A percentile compares a stretch with the other conserved stretches of the same genome.
Conservation (phyloP, 192 early-diverging fungal genomes). For the Pecoramyces ruminantium region DNA sequence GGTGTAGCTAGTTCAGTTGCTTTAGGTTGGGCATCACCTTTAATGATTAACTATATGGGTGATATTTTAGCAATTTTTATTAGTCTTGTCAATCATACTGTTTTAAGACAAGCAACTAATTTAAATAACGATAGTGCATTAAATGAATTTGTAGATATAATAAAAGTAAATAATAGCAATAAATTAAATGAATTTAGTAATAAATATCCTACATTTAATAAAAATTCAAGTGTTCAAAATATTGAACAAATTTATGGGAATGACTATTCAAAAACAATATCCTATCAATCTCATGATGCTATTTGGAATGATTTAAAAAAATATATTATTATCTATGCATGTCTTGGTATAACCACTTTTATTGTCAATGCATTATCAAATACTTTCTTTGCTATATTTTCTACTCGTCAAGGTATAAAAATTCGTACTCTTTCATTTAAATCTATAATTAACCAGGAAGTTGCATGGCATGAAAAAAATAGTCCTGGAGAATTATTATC, state of each 20-base stretch:
- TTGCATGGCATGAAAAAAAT: background rate
- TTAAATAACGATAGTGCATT: too few species aligned
- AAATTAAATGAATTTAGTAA: too few species aligned
- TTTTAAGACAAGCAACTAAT: too few species aligned
- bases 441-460: background rate
- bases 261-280: background rate
- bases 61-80: background rate
- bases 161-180: too few species aligned
- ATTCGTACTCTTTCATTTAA: background rate
- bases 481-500: background rate
- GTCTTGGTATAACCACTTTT: background rate
- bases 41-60: background rate
- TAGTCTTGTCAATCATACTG: too few species aligned
- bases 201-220: too few species aligned
- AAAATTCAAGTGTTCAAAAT: background rate
- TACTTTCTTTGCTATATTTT: background rate
- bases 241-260: background rate
- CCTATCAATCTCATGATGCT: background rate
- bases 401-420: background rate
- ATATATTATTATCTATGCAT: background rate
- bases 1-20: background rate
- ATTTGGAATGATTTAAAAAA: background rate
- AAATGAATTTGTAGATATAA: too few species aligned
- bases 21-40: background rate
- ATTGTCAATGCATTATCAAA: background rate